These are phyloP conservation scores for Galerina sulciceps DNA, from an alignment of 768 basidiomycete genomes.

Conservation along the genomic window DNA sequence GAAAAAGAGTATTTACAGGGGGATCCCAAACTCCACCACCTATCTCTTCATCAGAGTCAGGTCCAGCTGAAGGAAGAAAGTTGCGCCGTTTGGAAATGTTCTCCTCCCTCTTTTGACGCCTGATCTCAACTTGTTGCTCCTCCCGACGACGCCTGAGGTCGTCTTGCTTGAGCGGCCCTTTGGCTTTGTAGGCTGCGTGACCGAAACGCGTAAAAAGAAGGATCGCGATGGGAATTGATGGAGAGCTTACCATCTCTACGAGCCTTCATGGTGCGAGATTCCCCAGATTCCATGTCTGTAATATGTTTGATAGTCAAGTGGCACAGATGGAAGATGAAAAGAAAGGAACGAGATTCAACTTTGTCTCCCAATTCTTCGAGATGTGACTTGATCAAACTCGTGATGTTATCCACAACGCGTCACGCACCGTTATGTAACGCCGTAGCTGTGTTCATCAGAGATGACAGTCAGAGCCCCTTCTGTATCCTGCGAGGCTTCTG, in stretches of 20 bases:
- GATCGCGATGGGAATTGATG: constrained; percentile 25
- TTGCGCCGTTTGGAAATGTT: constrained; percentile 98
- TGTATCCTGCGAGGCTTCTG: too few species aligned
- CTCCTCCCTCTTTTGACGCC: constrained; percentile 97
- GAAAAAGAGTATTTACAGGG: constrained; percentile 54
- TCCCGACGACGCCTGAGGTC: constrained; percentile 96
- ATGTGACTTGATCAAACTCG: constrained; percentile 34
- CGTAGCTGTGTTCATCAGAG: too few species aligned
- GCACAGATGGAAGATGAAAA: constrained; percentile 34
- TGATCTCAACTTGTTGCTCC: constrained; percentile 98
- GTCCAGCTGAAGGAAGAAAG: constrained; percentile 73
- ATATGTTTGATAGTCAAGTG: constrained; percentile 23
- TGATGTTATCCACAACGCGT: constrained; percentile 27
- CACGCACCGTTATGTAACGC: constrained; percentile 16
- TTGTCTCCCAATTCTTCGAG: constrained; percentile 26
- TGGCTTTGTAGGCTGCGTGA: constrained; percentile 83
- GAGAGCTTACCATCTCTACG: constrained; percentile 68
- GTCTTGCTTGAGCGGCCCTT: constrained; percentile 86
- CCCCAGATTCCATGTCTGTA: constrained; percentile 47
- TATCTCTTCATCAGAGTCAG: constrained; percentile 93
- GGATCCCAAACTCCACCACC: constrained; percentile 73
- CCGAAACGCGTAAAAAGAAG: constrained; percentile 42
- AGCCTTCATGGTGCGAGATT: constrained; percentile 75
- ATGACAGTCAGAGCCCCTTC: too few species aligned
- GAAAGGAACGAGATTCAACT: constrained; percentile 31